Evolutionary conservation across 1,284 basidiomycete species (phyloP).

Genomic region (Sphaerobolus stellatus): DNA sequence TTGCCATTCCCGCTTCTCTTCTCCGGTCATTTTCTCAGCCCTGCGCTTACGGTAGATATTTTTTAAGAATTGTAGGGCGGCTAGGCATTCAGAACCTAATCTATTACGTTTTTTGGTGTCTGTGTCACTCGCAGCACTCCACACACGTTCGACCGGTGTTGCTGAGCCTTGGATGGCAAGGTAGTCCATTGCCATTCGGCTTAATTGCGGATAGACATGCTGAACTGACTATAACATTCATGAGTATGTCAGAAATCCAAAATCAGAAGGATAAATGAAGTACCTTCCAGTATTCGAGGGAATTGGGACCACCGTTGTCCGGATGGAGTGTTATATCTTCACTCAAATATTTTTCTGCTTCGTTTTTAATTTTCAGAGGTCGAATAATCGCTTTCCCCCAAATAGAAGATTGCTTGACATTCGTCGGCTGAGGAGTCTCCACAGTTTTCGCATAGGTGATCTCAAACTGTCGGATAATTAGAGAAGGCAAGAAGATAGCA

Average conservation of each 20-base stretch:
- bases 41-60: no score
- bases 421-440: no score
- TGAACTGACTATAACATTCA: neutral
- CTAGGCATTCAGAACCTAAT: neutral
- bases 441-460: no score
- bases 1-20: neutral
- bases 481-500: no score
- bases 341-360: slow-evolving; percentile 1
- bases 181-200: slow-evolving; percentile 15
- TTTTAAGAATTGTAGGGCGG: neutral
- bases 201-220: slow-evolving; percentile 6
- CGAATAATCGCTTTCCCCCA: neutral
- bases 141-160: slow-evolving; percentile 12
- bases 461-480: no score
- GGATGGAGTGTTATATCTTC: slow-evolving; percentile 5
- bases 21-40: slow-evolving; percentile 1
- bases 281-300: slow-evolving; percentile 9
- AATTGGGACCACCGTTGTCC: slow-evolving; percentile 2
- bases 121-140: slow-evolving; percentile 4
- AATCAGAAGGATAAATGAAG: neutral
- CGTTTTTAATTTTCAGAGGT: neutral
- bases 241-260: neutral
- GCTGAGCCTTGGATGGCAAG: slow-evolving; percentile 16
- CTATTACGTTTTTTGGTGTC: slow-evolving; percentile 6
- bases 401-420: no score